Base-by-base conservation (phyloP, 257 asterid species). In the Primulina huaijiensis region DNA sequence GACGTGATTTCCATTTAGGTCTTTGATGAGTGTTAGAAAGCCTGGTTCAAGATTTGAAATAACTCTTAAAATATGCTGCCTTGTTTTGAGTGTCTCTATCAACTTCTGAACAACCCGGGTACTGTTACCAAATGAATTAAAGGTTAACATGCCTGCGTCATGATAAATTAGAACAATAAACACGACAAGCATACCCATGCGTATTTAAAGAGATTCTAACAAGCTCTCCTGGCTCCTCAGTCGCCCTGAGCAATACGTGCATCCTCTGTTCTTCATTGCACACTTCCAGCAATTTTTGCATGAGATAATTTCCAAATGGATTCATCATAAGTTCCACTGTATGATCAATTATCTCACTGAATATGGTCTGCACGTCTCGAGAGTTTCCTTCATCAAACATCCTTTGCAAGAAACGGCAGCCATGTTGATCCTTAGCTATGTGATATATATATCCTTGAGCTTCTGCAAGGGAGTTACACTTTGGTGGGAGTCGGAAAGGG, bases 81-180 rank as follows among this genome's bases (percentile, higher is more conserved):
- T 81, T 1, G 88, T 85, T 65, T 80, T 86, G 52, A 94, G 89
- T 2, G 97, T 88, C 86, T 91, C 97, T 53, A 94, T 84, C 85
- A 94, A 79, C 87, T 94, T 91, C 74, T 94, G 99, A 27, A 94
- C 97, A 50, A 92, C 99, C 50, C 97, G 89, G 33, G 99, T 94
- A 71, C 99, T 94, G 83, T 78, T 72, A 59, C 74, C 71, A 71
- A 67, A 76, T 52, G 38, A 71, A 71, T 10, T 59, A 65, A 31
- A 30, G 10, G 29, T 72, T 16, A 60, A 74, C 17, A 46, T 5
- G 70, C 56, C 56, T 59, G 33, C 61, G 62, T 10, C 19, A 35
- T 40, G 52, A 53, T 69, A 60, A 67, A 50, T 31, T 3, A 31
- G 34, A 31, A 31, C 30, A 16, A 69, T 62, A 25, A 69, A 78